Base-by-base conservation (phyloP, 2,329 filamentous ascomycete genomes). In the Simplicillium sp. region DNA sequence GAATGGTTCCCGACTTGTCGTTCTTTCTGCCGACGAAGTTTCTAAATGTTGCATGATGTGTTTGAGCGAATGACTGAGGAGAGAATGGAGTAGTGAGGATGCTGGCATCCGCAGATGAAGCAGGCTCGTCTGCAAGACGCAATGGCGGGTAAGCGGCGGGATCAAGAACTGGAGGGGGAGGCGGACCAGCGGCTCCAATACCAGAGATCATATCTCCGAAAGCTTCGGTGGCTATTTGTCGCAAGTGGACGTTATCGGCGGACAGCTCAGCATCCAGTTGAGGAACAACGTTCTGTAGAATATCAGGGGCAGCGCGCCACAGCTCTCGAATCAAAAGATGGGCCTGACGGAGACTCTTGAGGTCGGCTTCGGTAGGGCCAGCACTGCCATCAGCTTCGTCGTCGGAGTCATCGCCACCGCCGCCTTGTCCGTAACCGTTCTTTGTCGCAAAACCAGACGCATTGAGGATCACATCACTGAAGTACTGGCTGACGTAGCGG, bases 391-490 rank as follows among this genome's bases (percentile, higher is more conserved):
- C 70, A 40, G 86, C 77, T 37, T 83, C 79, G 14, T 83, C 81
- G 18, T 76, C 70, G 40, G 86, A 76, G 37, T 83, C 79, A 15
- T 83, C 81, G 18, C 75, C 75, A 32, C 81, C 80, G 17, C 77
- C 77, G 14, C 71, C 68, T 32, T 72, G 73, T 44, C 73, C 75
- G 41, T 71, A 67, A 4, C 75, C 76, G 47, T 79, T 82, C 50
- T 73, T 70, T 9, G 67, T 66, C 15, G 67, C 68, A 36, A 77
- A 71, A 11, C 68, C 77, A 31, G 81, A 88, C 3, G 88, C 85
- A 55, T 96, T 88, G 46, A 97, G 80, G 43, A 98, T 94, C 39
- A 97, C 88, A 42, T 94, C 88, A 61, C 88, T 94, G 59, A 98
- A 98, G 60, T 97, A 98, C 55, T 94, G 88, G 50, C 87, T 90